These are phyloP conservation scores for Didymella sp. DNA, from an alignment of 2,329 filamentous ascomycete species.

Conservation along the genomic window DNA sequence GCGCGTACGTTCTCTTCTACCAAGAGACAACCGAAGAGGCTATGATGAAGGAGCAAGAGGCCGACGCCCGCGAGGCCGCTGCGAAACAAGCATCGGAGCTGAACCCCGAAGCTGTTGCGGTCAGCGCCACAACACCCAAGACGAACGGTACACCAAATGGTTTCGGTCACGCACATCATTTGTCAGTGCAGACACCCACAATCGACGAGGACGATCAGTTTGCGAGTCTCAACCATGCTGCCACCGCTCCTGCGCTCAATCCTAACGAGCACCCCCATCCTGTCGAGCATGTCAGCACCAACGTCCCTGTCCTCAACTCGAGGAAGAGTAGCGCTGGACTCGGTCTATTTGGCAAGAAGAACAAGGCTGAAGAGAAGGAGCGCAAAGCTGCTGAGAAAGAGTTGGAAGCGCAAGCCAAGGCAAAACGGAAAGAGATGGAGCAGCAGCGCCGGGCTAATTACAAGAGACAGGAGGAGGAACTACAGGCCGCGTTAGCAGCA, in stretches of 20 bases:
- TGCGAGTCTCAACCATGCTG: constrained; percentile 68
- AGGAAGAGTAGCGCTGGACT: constrained; percentile 45
- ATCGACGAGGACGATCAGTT: constrained; percentile 58
- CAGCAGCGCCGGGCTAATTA: constrained; percentile 61
- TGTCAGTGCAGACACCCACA: constrained; percentile 49
- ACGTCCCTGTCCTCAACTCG: constrained; percentile 44
- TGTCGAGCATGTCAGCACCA: constrained; percentile 44
- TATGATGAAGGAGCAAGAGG: constrained; percentile 79
- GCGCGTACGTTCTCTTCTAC: constrained; percentile 97
- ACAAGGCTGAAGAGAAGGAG: constrained; percentile 70
- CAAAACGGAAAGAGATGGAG: constrained; percentile 58
- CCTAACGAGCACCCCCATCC: constrained; percentile 36
- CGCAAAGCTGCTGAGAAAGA: constrained; percentile 67
- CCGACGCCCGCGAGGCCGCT: constrained; percentile 66
- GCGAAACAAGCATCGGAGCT: constrained; percentile 45
- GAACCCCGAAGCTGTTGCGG: constrained; percentile 65
- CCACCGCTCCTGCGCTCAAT: constrained; percentile 63
- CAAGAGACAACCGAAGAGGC: constrained; percentile 82
- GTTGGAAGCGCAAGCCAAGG: constrained; percentile 53
- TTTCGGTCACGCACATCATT: constrained; percentile 39
- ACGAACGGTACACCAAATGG: constrained; percentile 52
- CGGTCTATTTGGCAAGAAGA: constrained; percentile 58
- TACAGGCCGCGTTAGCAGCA: constrained; percentile 69
- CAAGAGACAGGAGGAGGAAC: constrained; percentile 66
- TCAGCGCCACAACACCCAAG: constrained; percentile 56